These are phyloP conservation scores for Setaria italica DNA, from an alignment of 202 grass and related monocot species.

Conservation along the genomic window DNA sequence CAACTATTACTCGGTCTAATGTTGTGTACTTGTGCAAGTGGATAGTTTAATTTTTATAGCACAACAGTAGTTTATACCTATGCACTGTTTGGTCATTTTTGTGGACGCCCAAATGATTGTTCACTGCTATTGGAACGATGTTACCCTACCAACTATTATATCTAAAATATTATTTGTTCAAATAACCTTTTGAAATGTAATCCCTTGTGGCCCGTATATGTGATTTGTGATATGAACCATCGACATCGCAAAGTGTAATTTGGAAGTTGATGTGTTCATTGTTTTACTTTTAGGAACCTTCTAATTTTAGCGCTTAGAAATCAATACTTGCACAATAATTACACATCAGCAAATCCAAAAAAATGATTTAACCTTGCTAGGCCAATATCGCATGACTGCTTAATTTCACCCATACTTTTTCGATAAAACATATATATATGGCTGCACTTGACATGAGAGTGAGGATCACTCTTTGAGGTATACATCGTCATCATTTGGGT, in stretches of 20 bases:
- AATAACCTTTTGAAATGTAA: constrained; percentile 19
- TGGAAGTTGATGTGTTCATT: neutral
- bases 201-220: neutral
- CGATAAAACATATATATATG: neutral
- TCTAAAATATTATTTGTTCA: constrained; percentile 4
- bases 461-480: constrained; percentile 24
- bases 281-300: neutral
- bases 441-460: neutral
- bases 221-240: neutral
- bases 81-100: constrained; percentile 7
- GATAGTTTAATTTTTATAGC: neutral
- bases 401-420: neutral
- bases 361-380: neutral
- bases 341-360: neutral
- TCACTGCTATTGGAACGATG: constrained; percentile 12
- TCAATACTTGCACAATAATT: neutral
- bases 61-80: neutral
- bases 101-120: neutral
- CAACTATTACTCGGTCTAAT: neutral
- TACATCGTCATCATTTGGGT: constrained; percentile 26
- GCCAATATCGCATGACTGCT: neutral
- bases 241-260: neutral
- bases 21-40: neutral
- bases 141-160: constrained; percentile 28
- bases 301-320: neutral